Conservation (phyloP, 495 filamentous ascomycete genomes). For the Tetracladium setigerum region DNA sequence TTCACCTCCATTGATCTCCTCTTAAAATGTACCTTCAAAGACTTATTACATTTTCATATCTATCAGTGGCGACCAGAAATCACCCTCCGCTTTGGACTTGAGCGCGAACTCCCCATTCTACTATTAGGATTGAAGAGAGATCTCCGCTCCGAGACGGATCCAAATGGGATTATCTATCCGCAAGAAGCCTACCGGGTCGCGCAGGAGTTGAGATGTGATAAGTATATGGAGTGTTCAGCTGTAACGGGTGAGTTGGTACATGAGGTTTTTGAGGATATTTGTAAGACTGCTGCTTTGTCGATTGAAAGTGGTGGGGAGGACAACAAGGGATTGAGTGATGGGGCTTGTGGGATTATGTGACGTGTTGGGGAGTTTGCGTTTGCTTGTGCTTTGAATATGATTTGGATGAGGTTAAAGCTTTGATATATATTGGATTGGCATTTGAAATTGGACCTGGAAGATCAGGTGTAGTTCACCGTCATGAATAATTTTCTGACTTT, state of each 20-base stretch:
- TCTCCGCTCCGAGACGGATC: constrained; percentile 54
- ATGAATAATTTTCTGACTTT: no score
- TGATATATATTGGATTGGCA: no score
- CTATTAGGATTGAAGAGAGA: constrained; percentile 80
- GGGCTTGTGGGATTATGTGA: constrained; percentile 45
- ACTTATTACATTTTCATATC: neutral
- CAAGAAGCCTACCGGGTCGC: constrained; percentile 68
- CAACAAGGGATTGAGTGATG: constrained; percentile 32
- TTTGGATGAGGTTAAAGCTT: neutral
- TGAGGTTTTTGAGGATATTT: constrained; percentile 72
- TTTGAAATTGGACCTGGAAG: no score
- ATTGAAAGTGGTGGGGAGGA: constrained; percentile 35
- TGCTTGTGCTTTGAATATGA: neutral
- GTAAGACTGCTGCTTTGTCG: constrained; percentile 57
- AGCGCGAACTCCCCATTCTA: constrained; percentile 58
- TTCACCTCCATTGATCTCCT: neutral
- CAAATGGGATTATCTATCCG: constrained; percentile 62
- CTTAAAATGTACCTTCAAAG: constrained; percentile 11
- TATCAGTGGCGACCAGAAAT: constrained; percentile 63
- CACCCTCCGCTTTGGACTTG: constrained; percentile 52
- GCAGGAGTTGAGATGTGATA: constrained; percentile 76
- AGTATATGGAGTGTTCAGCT: constrained; percentile 86
- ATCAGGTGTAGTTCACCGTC: no score
- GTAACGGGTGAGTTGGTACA: constrained; percentile 72
- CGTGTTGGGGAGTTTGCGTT: neutral